Evolutionary conservation across 495 filamentous ascomycete genomes (phyloP), one percentile per base, ranked within the genome.

Genomic region (Penicillium alfredii): DNA sequence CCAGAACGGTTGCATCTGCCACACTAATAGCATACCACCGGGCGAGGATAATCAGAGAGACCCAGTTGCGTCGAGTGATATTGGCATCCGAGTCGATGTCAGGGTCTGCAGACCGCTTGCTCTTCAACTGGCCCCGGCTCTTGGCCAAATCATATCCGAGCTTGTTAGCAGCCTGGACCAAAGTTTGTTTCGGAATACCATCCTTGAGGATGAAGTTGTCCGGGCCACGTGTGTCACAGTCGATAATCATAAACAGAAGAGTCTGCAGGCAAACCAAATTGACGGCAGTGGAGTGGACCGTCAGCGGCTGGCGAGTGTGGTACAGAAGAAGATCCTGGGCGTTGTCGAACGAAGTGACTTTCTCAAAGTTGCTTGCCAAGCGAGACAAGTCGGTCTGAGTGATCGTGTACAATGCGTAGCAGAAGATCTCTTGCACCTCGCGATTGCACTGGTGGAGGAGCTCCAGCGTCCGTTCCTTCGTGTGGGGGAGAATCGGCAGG

Each of bases 11-110:
- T 17, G 70, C 66, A 36, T 88, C 78, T 8, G 76, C 77, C 1
- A 76, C 81, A 47, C 77, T 80, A 25, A 81, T 69, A 10, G 84
- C 77, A 50, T 87, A 77, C 80, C 81, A 90, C 18, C 84, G 76
- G 37, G 86, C 79, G 39, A 94, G 60, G 48, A 84, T 76, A 30
- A 81, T 71, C 35, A 92, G 57, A 1, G 78, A 73, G 61, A 82
- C 85, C 83, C 85, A 94, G 30, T 76, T 76, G 23, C 85, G 75
- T 37, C 85, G 63, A 2, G 73, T 74, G 16, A 90, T 69, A 18
- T 79, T 80, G 33, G 82, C 77, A 34, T 84, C 80, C 6, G 82
- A 81, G 55, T 89, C 81, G 4, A 68, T 43, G 54, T 88, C 82
- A 3, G 55, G 53, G 33, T 68, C 56, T 6, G 61, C 42, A 8